phyloP scores from a whole-genome alignment of 345 rosid genomes.

The Populus deltoides region DNA sequence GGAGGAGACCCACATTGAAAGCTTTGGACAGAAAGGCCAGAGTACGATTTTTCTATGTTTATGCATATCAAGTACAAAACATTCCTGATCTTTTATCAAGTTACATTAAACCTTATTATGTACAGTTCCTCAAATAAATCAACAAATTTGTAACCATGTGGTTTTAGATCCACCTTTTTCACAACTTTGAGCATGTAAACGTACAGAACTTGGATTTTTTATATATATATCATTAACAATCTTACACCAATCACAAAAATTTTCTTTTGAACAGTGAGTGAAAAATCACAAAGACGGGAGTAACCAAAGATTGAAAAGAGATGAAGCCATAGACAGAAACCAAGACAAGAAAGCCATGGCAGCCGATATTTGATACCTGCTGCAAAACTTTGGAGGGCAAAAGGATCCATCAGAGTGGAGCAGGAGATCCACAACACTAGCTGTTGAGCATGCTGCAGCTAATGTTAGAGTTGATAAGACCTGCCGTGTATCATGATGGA shows the following conservation, averaged over 20 bases:
- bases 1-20: background rate
- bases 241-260: constrained; percentile 5
- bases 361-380: constrained; percentile 76
- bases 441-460: constrained; percentile 78
- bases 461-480: constrained; percentile 65
- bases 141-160: background rate
- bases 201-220: constrained; percentile 5
- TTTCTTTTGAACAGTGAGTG: background rate
- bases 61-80: background rate
- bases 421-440: constrained; percentile 73
- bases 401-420: constrained; percentile 30
- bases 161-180: background rate
- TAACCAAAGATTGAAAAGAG: constrained; percentile 83
- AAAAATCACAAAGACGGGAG: constrained; percentile 61
- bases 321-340: constrained; percentile 69
- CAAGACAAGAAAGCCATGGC: constrained; percentile 86
- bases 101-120: background rate
- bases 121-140: constrained; percentile 2
- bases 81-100: background rate
- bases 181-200: background rate
- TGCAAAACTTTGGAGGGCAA: constrained; percentile 57
- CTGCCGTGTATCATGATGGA: constrained; percentile 31
- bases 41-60: background rate
- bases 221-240: background rate
- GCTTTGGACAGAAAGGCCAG: background rate